Evolutionary conservation across 2,329 filamentous ascomycete genomes (phyloP).

Genomic region (Trichoderma atroviride): DNA sequence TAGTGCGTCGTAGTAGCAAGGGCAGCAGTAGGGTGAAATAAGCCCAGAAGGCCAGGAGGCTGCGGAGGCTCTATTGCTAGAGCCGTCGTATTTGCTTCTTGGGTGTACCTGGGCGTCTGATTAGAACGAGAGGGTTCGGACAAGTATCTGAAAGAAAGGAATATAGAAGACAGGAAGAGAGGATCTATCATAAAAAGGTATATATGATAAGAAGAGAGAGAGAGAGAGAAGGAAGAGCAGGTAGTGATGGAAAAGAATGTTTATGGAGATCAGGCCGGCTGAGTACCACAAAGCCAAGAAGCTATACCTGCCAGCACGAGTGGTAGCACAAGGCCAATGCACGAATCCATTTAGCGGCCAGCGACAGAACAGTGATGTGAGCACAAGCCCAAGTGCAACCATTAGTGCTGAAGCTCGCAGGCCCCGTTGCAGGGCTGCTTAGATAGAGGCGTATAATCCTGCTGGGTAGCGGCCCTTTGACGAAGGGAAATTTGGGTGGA

Average conservation of each 20-base stretch:
- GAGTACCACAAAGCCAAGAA: constrained; percentile 36
- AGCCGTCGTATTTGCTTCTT: constrained; percentile 55
- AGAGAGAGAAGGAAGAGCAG: constrained; percentile 1
- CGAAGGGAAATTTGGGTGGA: constrained; percentile 2
- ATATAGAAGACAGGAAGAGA: constrained; percentile 2
- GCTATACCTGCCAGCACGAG: constrained; percentile 51
- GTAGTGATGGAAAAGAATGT: constrained; percentile 28
- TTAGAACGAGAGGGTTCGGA: constrained; percentile 21
- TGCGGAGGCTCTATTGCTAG: constrained; percentile 58
- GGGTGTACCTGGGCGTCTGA: constrained; percentile 53
- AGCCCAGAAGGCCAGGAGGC: constrained; percentile 53
- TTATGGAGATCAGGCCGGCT: constrained; percentile 29
- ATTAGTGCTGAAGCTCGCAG: neutral
- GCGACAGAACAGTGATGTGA: constrained; percentile 21
- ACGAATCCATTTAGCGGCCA: constrained; percentile 26
- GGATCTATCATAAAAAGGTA: neutral
- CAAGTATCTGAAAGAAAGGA: neutral
- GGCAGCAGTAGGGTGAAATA: constrained; percentile 53
- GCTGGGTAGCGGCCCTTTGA: neutral
- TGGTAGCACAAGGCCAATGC: constrained; percentile 44
- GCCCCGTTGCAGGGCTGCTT: constrained; percentile 5
- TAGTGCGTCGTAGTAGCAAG: constrained; percentile 53
- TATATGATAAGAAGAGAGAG: neutral
- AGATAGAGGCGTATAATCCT: constrained; percentile 4
- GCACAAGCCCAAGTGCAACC: constrained; percentile 21